Base-by-base conservation (phyloP, 495 filamentous ascomycete species). In the Chaetomium cochliodes region DNA sequence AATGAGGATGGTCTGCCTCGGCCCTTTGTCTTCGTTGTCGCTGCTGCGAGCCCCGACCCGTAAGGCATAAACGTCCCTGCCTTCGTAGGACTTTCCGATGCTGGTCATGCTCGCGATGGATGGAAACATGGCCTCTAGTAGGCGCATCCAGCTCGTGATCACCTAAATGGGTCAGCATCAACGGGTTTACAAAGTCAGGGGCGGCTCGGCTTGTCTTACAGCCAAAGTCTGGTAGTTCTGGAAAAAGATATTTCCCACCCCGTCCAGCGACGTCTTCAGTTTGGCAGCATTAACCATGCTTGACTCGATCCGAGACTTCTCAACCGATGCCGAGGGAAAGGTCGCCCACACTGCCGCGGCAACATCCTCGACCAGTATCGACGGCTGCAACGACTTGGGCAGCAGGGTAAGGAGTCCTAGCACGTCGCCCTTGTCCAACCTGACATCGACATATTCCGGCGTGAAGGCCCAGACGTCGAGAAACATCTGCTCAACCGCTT, bases 401-500 rank as follows among this genome's bases (percentile, higher is more conserved):
- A 98, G 80, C 2, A 97, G 81, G 13, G 87, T 89, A n/a, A 93
- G 83, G 33, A 98, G 80, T n/a, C 90, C 87, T 8, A 87, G 83
- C 5, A 97, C 87, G 62, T 93, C 87, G 67, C 89, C 87, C 72
- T 91, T 84, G 39, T 88, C 79, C 30, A 98, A 73, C 41, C 92
- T 82, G 37, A 98, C 88, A 75, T 98, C 94, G n/a, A 93, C 91
- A 80, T 87, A 93, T 16, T 91, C 81, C 8, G 87, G 80, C 4
- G 87, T 91, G 58, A 90, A 92, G 20, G 88, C 88, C 94, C 94
- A 98, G 4, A 97, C 86, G 73, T 98, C 94, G 9, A 98, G 76
- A 65, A 92, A 86, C 37, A 97, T 83, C 46, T 88, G 85, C 52
- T 90, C 83, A 11, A 88, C 79, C 18, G 92, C 94, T 62, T 88